Evolutionary conservation across 257 asterid genomes (phyloP).

Genomic region (Fraxinus cuspidata): DNA sequence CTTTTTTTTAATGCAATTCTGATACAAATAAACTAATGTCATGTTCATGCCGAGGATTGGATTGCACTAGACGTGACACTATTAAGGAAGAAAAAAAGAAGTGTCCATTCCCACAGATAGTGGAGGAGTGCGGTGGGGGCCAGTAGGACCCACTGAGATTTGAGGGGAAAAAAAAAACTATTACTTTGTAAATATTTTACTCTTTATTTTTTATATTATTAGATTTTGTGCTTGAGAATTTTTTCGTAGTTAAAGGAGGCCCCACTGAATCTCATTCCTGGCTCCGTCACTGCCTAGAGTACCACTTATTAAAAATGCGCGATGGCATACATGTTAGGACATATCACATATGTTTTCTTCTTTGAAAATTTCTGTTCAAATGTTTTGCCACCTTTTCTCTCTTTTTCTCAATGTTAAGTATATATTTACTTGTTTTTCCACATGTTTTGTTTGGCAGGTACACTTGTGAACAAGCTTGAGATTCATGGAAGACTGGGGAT

Average conservation of each 20-base stretch:
- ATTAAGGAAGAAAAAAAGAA: no score
- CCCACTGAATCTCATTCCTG: no score
- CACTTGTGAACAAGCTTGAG: slow-evolving; percentile 44
- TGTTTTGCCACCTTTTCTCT: no score
- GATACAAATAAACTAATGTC: neutral
- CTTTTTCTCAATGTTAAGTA: neutral
- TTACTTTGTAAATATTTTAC: no score
- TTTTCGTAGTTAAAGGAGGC: no score
- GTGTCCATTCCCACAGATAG: no score
- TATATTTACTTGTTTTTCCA: neutral
- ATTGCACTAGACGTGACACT: neutral
- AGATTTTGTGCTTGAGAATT: no score
- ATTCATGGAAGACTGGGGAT: slow-evolving; percentile 68
- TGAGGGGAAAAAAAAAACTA: no score
- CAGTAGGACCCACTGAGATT: no score
- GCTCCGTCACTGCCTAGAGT: no score
- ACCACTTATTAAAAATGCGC: neutral
- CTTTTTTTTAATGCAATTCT: neutral
- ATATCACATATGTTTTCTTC: neutral
- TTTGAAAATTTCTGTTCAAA: neutral
- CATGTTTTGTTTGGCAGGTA: slow-evolving; percentile 37
- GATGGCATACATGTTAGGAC: neutral
- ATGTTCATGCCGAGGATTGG: neutral
- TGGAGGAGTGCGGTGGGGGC: no score
- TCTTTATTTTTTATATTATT: no score